Evolutionary conservation across 805 yeast species (phyloP), one percentile per base, ranked within the genome.

Genomic region (Blastobotrys peoriensis): DNA sequence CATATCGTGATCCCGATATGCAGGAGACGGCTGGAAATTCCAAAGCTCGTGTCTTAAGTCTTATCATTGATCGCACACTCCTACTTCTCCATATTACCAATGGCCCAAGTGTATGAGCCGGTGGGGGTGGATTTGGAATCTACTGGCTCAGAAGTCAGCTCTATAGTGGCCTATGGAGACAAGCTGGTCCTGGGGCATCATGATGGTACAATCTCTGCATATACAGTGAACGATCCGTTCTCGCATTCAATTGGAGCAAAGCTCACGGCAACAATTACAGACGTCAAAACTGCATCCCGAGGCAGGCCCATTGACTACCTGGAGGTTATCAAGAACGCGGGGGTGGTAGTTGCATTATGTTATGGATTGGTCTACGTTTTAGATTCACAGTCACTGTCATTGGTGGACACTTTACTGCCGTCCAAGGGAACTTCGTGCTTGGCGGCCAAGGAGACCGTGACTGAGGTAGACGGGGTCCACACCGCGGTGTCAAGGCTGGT

Each of bases 341-440:
- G 62, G 15, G 58, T 59, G 19, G 42, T 70, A 30, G 53, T 65
- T 2, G 52, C 61, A 3, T 50, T 68, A 8, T 56, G 61, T 3
- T 65, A 60, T 30, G 53, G 55, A 9, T 38, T 58, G 2, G 66
- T 69, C 13, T 49, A 59, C 33, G 55, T 69, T 9, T 61, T 54
- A 46, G 64, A 59, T 38, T 42, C 60, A 35, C 61, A 59, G 17
- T 55, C 64, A 3, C 60, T 58, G 23, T 47, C 50, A n/a, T 46
- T 57, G 16, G 56, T 62, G 27, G 66, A 66, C 38, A 52, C 51
- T 1, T 56, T 69, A 33, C 56, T 56, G 20, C 61, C 65, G 35
- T 60, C 66, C 10, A 63, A 62, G 33, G 67, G 67, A 40, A 60
- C 65, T 1, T 56, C 63, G 16, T 40, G 56, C 15, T 60, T 63